Conservation (phyloP, 1,139 yeast species). For the Starmera stellimalicola region DNA sequence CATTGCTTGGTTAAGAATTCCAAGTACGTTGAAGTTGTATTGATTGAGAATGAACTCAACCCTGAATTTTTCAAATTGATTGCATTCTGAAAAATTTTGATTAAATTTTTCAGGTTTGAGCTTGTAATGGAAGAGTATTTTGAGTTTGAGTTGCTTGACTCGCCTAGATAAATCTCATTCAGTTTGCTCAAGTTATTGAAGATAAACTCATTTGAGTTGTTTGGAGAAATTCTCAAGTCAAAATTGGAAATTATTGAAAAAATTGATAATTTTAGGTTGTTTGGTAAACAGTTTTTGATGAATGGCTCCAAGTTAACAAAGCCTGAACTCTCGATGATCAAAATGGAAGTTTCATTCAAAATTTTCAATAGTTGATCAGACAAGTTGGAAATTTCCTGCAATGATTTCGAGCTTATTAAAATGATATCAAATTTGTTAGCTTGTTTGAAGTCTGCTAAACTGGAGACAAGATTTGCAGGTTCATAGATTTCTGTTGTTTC, state of each 20-base stretch:
- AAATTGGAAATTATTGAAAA: constrained; percentile 58
- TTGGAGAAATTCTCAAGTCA: constrained; percentile 36
- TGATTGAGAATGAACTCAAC: constrained; percentile 36
- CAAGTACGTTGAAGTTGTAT: constrained; percentile 30
- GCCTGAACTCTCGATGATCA: constrained; percentile 61
- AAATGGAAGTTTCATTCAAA: constrained; percentile 32
- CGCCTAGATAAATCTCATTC: constrained; percentile 14
- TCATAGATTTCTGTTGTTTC: not conserved
- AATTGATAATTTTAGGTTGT: constrained; percentile 27
- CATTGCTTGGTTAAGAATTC: constrained; percentile 73
- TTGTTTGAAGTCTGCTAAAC: not conserved
- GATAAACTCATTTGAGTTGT: constrained; percentile 6
- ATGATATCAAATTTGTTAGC: constrained; percentile 37
- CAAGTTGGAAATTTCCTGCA: constrained; percentile 36
- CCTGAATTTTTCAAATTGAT: constrained; percentile 28
- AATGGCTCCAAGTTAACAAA: constrained; percentile 67
- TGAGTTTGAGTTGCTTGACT: constrained; percentile 12
- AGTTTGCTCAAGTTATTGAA: constrained; percentile 4
- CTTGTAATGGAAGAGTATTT: constrained; percentile 10
- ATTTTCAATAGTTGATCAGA: constrained; percentile 27
- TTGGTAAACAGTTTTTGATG: constrained; percentile 28
- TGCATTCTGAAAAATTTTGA: constrained; percentile 24
- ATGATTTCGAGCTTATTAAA: constrained; percentile 34
- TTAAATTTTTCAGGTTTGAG: constrained; percentile 14
- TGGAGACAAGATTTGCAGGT: not conserved